Percentiles rank a stretch among this genome's conserved stretches.
These are phyloP conservation scores for Entomortierella lignicola DNA, from an alignment of 192 early-diverging fungal genomes.

Conservation along the genomic window DNA sequence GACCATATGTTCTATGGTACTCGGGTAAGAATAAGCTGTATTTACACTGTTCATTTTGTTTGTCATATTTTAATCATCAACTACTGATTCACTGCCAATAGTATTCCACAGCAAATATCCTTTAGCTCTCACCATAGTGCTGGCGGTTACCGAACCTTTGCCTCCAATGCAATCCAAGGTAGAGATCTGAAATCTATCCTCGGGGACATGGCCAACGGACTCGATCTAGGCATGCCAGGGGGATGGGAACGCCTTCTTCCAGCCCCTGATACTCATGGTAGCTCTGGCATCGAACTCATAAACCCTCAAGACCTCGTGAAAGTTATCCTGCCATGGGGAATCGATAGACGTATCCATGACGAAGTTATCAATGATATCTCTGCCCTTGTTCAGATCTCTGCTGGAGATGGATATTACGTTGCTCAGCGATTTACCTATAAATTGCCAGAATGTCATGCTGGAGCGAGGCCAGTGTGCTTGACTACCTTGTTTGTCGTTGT, in stretches of 20 bases:
- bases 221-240: constrained; percentile 16
- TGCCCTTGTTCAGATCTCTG: background rate
- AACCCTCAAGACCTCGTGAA: constrained; percentile 2
- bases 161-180: too few relatives aligned
- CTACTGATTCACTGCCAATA: too few relatives aligned
- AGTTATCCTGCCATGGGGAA: constrained; percentile 9
- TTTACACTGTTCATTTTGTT: too few relatives aligned
- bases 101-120: too few relatives aligned
- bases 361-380: constrained; percentile 2
- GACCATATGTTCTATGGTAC: too few relatives aligned
- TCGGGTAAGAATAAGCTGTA: too few relatives aligned
- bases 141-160: too few relatives aligned
- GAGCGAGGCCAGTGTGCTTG: constrained; percentile 11
- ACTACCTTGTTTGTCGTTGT: constrained; percentile 17
- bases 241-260: constrained; percentile 29
- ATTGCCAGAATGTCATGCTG: background rate
- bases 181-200: background rate
- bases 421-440: constrained; percentile 17
- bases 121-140: too few relatives aligned
- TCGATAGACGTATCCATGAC: background rate
- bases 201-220: constrained; percentile 11
- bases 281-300: constrained; percentile 9
- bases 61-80: too few relatives aligned
- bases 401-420: constrained; percentile 11
- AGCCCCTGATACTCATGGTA: constrained; percentile 9